Evolutionary conservation across 257 asterid species (phyloP).

Genomic region (Euphrasia confusa): DNA sequence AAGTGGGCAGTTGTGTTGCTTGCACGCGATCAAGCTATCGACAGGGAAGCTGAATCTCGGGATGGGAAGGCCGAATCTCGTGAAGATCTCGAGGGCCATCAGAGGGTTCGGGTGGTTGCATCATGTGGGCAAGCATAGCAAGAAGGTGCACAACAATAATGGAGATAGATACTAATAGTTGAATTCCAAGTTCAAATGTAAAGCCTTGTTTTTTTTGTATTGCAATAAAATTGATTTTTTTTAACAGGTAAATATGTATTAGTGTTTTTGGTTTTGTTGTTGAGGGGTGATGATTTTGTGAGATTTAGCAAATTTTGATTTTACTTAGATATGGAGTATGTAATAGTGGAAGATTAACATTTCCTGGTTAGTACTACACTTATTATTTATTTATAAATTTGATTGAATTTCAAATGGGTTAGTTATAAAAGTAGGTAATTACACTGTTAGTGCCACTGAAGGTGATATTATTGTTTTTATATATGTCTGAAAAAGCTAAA

Average conservation of each 20-base stretch:
- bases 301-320: conserved; percentile 3
- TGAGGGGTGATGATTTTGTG: too few relatives aligned
- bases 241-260: conserved; percentile 27
- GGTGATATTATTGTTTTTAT: too few relatives aligned
- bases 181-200: neutral
- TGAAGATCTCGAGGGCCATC: conserved; percentile 69
- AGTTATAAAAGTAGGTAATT: too few relatives aligned
- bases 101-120: conserved; percentile 89
- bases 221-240: conserved; percentile 15
- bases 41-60: conserved; percentile 80
- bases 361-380: neutral
- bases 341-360: neutral
- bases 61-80: conserved; percentile 64
- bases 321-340: neutral
- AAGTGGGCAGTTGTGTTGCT: conserved; percentile 56
- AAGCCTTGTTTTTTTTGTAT: conserved; percentile 4
- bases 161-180: conserved; percentile 38
- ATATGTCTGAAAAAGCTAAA: too few relatives aligned
- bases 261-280: conserved; percentile 4
- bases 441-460: too few relatives aligned
- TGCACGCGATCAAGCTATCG: conserved; percentile 71
- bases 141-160: conserved; percentile 72
- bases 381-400: neutral
- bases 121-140: conserved; percentile 50
- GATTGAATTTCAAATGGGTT: neutral